phyloP scores from a whole-genome alignment of 1,284 basidiomycete genomes.

The Megacollybia platyphylla region DNA sequence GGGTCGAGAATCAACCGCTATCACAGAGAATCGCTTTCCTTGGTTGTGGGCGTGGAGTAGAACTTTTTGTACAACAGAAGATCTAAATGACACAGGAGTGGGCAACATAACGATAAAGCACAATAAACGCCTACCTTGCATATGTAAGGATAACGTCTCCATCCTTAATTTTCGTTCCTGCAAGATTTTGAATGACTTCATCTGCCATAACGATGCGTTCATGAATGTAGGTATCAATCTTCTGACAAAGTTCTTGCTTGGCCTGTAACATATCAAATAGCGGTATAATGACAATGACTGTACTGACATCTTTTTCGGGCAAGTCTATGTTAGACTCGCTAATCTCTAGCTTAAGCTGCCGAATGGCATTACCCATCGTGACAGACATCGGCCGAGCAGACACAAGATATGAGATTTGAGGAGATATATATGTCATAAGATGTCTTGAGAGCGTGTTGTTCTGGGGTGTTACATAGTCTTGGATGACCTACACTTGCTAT shows the following conservation, averaged over 20 bases:
- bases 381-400: slow-evolving; percentile 84
- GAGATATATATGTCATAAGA: slow-evolving; percentile 78
- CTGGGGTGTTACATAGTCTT: slow-evolving; percentile 74
- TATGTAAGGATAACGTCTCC: slow-evolving; percentile 91
- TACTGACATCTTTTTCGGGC: slow-evolving; percentile 82
- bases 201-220: slow-evolving; percentile 92
- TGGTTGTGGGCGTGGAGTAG: slow-evolving; percentile 69
- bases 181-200: slow-evolving; percentile 85
- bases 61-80: slow-evolving; percentile 89
- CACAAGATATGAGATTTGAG: slow-evolving; percentile 85
- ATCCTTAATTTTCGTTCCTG: slow-evolving; percentile 87
- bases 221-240: slow-evolving; percentile 89
- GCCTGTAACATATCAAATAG: slow-evolving; percentile 39
- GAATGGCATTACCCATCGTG: slow-evolving; percentile 91
- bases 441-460: slow-evolving; percentile 79
- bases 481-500: slow-evolving; percentile 52
- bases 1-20: slow-evolving; percentile 91
- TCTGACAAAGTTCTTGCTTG: slow-evolving; percentile 72
- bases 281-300: background rate
- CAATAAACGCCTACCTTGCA: slow-evolving; percentile 47
- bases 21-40: slow-evolving; percentile 75
- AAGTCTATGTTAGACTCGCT: slow-evolving; percentile 85
- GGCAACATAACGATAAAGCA: background rate
- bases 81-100: slow-evolving; percentile 31
- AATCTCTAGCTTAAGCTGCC: slow-evolving; percentile 94